Evolutionary conservation across 495 filamentous ascomycete genomes (phyloP).

Genomic region (Choiromyces venosus): DNA sequence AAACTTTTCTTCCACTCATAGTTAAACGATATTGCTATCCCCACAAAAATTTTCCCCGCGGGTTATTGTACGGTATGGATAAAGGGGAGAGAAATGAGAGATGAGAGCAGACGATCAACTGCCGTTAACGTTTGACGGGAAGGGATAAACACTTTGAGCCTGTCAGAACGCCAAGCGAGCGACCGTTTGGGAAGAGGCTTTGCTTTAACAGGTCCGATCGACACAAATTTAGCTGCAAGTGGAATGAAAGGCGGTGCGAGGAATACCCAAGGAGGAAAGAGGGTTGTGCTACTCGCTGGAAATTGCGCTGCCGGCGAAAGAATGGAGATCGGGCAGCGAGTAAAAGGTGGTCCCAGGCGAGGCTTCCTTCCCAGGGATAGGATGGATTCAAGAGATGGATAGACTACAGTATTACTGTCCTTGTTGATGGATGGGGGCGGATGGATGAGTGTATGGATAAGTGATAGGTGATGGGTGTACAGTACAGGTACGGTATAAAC

Average conservation of each 20-base stretch:
- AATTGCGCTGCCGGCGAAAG: neutral
- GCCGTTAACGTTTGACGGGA: neutral
- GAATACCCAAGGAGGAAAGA: neutral
- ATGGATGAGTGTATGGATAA: neutral
- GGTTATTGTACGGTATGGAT: neutral
- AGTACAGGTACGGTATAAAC: neutral
- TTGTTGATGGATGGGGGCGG: neutral
- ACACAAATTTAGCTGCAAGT: neutral
- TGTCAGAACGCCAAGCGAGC: neutral
- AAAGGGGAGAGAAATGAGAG: neutral
- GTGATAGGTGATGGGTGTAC: neutral
- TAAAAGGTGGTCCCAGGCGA: neutral
- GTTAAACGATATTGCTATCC: neutral
- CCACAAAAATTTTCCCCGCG: neutral
- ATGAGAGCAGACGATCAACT: neutral
- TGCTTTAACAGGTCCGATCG: neutral
- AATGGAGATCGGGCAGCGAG: neutral
- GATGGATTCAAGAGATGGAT: neutral
- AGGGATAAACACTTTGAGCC: neutral
- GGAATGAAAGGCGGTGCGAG: neutral
- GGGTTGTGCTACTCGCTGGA: neutral
- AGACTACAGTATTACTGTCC: too few species aligned
- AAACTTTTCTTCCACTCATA: neutral
- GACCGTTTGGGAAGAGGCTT: neutral
- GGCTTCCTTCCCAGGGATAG: neutral